These are phyloP conservation scores for Sugiyamaella chiloensis DNA, from an alignment of 805 yeast genomes.

Conservation along the genomic window DNA sequence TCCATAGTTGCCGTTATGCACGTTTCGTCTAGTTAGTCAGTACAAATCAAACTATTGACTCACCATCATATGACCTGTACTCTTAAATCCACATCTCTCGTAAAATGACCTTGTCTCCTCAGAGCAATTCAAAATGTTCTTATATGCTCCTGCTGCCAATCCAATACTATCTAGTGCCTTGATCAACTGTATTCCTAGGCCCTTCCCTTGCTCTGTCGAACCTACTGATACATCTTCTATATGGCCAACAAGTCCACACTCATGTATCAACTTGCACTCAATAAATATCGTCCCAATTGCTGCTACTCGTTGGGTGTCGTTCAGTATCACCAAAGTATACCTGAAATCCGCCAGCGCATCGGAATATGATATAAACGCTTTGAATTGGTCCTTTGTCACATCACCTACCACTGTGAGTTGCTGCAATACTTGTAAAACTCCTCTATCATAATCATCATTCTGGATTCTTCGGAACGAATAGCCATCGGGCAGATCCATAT, in stretches of 20 bases:
- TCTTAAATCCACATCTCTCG: conserved; percentile 15
- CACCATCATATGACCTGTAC: conserved; percentile 23
- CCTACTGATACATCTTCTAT: conserved; percentile 22
- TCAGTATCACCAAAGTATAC: conserved; percentile 16
- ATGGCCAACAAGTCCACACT: conserved; percentile 22
- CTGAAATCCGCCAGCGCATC: conserved; percentile 4
- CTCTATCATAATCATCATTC: conserved; percentile 16
- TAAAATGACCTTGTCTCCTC: conserved; percentile 14
- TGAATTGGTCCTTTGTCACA: conserved; percentile 13
- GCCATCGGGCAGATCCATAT: conserved; percentile 14
- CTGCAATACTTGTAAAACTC: conserved; percentile 17
- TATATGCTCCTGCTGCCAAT: conserved; percentile 18
- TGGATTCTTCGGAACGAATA: conserved; percentile 17
- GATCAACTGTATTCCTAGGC: conserved; percentile 18
- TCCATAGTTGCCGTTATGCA: too few species aligned
- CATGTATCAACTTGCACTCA: conserved; percentile 22
- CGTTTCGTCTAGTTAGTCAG: too few species aligned
- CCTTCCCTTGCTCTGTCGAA: conserved; percentile 17
- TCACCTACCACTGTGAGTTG: conserved; percentile 20
- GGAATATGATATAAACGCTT: conserved; percentile 9
- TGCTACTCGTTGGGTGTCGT: conserved; percentile 10
- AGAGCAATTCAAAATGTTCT: conserved; percentile 23
- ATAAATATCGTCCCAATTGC: conserved; percentile 20
- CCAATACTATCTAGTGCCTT: conserved; percentile 17
- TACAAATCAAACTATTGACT: conserved; percentile 2